Percentiles rank a stretch among this genome's conserved stretches.
Conservation (phyloP, 805 yeast species). For the Nakazawaea holstii region DNA sequence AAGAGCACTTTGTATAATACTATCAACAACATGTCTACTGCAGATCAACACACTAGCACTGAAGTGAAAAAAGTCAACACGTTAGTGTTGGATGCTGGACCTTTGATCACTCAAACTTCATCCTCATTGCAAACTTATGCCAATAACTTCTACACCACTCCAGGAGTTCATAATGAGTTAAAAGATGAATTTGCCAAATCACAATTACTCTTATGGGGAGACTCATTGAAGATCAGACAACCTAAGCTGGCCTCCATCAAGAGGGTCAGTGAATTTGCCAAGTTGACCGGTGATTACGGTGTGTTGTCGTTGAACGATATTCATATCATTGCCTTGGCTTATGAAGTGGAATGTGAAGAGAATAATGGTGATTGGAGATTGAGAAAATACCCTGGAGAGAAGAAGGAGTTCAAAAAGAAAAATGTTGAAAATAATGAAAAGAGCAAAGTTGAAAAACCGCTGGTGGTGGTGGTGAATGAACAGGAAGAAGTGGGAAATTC, state of each 20-base stretch:
- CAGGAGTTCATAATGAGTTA: constrained; percentile 84
- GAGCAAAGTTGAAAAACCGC: constrained; percentile 11
- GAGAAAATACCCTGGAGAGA: constrained; percentile 69
- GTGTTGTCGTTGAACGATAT: constrained; percentile 90
- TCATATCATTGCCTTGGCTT: constrained; percentile 86
- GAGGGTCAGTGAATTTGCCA: constrained; percentile 71
- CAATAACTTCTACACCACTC: constrained; percentile 74
- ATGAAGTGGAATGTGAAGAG: constrained; percentile 74
- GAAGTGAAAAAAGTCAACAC: constrained; percentile 35
- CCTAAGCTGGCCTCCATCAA: constrained; percentile 64
- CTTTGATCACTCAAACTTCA: constrained; percentile 81
- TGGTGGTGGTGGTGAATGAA: neutral
- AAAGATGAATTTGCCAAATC: constrained; percentile 80
- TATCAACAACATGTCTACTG: neutral
- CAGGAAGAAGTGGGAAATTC: too few relatives aligned
- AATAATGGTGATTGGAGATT: constrained; percentile 67
- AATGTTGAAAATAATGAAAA: constrained; percentile 16
- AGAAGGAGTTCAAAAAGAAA: constrained; percentile 24
- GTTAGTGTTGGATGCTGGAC: constrained; percentile 91
- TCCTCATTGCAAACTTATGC: constrained; percentile 70
- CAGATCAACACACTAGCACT: constrained; percentile 6
- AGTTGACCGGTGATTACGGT: constrained; percentile 83
- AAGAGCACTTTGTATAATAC: neutral
- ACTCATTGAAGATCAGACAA: constrained; percentile 62
- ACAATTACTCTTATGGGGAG: constrained; percentile 79